A percentile compares a stretch with the other conserved stretches of the same genome.
Evolutionary conservation across 306 rosid genomes (phyloP).

Genomic region (Begonia peltatifolia): DNA sequence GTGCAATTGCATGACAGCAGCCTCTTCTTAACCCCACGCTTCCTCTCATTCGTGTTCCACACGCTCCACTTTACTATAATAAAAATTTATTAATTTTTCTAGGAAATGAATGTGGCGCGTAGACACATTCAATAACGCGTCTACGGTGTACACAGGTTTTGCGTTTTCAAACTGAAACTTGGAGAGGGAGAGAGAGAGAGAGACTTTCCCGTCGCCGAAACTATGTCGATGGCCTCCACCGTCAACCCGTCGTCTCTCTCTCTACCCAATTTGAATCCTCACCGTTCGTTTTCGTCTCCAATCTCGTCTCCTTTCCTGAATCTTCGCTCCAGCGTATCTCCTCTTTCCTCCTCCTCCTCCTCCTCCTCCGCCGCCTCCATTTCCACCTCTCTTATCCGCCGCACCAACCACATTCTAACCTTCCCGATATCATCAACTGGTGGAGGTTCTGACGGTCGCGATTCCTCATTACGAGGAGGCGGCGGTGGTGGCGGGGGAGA

Average conservation of each 20-base stretch:
- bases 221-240: constrained; percentile 65
- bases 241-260: constrained; percentile 18
- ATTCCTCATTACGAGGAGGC: constrained; percentile 10
- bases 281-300: constrained; percentile 11
- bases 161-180: neutral
- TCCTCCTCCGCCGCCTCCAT: constrained; percentile 10
- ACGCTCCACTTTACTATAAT: too few relatives aligned
- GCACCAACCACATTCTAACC: constrained; percentile 4
- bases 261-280: constrained; percentile 16
- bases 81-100: too few relatives aligned
- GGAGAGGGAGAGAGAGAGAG: neutral
- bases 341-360: constrained; percentile 4
- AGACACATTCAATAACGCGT: too few relatives aligned
- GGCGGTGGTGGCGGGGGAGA: constrained; percentile 19
- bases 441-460: constrained; percentile 11
- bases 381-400: constrained; percentile 13
- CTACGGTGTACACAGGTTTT: too few relatives aligned
- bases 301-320: constrained; percentile 11
- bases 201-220: neutral
- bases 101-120: too few relatives aligned
- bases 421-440: constrained; percentile 12
- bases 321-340: constrained; percentile 12
- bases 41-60: too few relatives aligned
- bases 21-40: too few relatives aligned
- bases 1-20: too few relatives aligned